Conservation (phyloP, 345 rosid species). For the Excoecaria cochinchinensis region DNA sequence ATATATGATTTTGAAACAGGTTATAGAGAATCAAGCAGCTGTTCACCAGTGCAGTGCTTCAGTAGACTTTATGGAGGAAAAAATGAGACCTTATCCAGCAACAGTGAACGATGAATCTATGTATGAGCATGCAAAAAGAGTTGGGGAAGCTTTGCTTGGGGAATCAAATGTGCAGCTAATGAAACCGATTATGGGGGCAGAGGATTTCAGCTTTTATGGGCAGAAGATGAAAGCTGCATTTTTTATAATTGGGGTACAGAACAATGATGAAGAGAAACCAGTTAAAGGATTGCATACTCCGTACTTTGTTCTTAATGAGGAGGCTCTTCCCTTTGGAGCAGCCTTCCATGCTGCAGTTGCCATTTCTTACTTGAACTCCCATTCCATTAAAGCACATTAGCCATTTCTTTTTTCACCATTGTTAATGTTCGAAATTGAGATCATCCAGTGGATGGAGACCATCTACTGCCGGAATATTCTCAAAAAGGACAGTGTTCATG, state of each 20-base stretch:
- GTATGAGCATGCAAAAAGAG: slow-evolving; percentile 44
- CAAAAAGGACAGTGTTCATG: too few relatives aligned
- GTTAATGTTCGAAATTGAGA: too few relatives aligned
- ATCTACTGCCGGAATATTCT: too few relatives aligned
- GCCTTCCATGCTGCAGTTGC: slow-evolving; percentile 62
- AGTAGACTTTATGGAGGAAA: slow-evolving; percentile 46
- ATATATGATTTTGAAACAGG: slow-evolving; percentile 20
- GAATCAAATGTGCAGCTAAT: slow-evolving; percentile 34
- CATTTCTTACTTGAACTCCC: slow-evolving; percentile 41
- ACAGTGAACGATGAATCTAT: slow-evolving; percentile 25
- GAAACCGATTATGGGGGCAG: slow-evolving; percentile 49
- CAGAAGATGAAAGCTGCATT: slow-evolving; percentile 46
- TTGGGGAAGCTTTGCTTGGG: slow-evolving; percentile 45
- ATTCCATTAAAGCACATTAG: slow-evolving; percentile 7
- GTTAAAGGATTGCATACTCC: slow-evolving; percentile 35
- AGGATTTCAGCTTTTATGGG: slow-evolving; percentile 61
- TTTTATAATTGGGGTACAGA: slow-evolving; percentile 37
- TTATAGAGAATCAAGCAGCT: slow-evolving; percentile 44
- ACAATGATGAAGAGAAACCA: slow-evolving; percentile 17
- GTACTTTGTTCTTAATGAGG: slow-evolving; percentile 43
- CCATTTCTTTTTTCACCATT: too few relatives aligned
- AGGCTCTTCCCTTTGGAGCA: slow-evolving; percentile 52
- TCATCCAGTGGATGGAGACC: too few relatives aligned
- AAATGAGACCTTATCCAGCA: slow-evolving; percentile 42
- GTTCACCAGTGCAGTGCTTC: slow-evolving; percentile 51